Base-by-base conservation (phyloP, 768 basidiomycete species). In the Mycena haematopus region DNA sequence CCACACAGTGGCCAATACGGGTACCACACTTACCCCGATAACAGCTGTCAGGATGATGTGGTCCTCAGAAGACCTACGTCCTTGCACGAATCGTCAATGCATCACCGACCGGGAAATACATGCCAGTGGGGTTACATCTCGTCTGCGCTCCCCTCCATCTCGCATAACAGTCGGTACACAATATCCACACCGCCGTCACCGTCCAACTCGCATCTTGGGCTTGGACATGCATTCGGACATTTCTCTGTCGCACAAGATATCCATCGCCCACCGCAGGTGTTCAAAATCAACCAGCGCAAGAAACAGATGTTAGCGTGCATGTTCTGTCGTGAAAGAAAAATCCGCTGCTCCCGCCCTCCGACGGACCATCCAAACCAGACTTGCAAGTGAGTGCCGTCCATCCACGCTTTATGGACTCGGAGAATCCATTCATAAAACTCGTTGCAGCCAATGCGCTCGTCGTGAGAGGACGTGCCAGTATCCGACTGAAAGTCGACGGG, bases 251-350 rank as follows among this genome's bases (percentile, higher is more conserved):
- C 60, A 0, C 47, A 62, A 11, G 60, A 62, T 33, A n/a, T 62
- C 2, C 60, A 35, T 29, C 53, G 54, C 14, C 56, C 54, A 54
- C 60, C 60, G 11, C 60, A 62, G 31, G 35, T 56, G 47, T 62
- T 62, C 54, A 62, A 62, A 22, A 51, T 62, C 40, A 62, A 51
- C 49, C 60, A 56, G 10, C 54, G 56, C 17, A 65, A 60, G 58
- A 60, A 65, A 35, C 63, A 65, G 54, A 33, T 56, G 22, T 60
- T 65, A 58, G 58, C 58, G 17, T 65, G 63, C 11, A 33, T 60
- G 1, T 65, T 65, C 22, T 65, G 63, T 14, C 53, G 63, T 13
- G 58, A 60, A 40, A 38, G 63, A 6, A 65, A 65, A 52, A 65
- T 65, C 19, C 58, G 58, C 10, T 65, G 63, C 44, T 6, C 31